Percentiles rank a stretch among this genome's conserved stretches.
Conservation (phyloP, 139 green algal genomes). For the Tetradesmus obliquus region DNA sequence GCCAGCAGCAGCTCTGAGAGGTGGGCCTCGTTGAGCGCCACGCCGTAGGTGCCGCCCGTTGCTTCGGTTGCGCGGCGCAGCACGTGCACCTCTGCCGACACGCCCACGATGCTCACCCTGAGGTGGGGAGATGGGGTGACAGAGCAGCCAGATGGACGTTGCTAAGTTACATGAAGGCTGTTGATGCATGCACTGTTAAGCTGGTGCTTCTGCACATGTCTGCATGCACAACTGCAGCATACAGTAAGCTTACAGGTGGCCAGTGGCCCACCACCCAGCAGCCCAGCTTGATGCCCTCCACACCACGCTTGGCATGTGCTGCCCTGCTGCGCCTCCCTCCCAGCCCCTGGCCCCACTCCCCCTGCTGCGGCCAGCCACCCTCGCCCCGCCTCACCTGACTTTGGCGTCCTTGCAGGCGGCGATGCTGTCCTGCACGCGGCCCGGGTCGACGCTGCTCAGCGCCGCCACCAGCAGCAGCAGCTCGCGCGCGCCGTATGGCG, state of each 20-base stretch:
- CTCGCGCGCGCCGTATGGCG: slow-evolving; percentile 93
- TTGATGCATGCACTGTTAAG: no score
- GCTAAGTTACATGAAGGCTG: no score
- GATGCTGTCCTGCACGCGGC: slow-evolving; percentile 87
- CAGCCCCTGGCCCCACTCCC: not conserved
- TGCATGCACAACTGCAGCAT: no score
- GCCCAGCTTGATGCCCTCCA: no score
- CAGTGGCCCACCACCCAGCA: no score
- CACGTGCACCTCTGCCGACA: slow-evolving; percentile 83
- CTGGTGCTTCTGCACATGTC: no score
- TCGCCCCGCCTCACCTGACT: slow-evolving; percentile 50
- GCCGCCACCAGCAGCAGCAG: slow-evolving; percentile 87
- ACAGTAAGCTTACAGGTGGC: no score
- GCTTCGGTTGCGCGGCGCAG: slow-evolving; percentile 76
- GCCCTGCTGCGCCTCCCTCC: not conserved
- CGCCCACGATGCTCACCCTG: slow-evolving; percentile 69
- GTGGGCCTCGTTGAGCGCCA: slow-evolving; percentile 82
- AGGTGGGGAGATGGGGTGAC: no score
- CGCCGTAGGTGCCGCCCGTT: slow-evolving; percentile 88
- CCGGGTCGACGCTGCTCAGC: slow-evolving; percentile 93
- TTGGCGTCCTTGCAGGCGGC: slow-evolving; percentile 60
- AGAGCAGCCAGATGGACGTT: no score
- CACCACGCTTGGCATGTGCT: no score
- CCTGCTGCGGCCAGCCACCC: not conserved
- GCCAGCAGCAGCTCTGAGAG: slow-evolving; percentile 71